Conservation (phyloP, 176 grass and related monocot species). For the Saccharum officinarum region DNA sequence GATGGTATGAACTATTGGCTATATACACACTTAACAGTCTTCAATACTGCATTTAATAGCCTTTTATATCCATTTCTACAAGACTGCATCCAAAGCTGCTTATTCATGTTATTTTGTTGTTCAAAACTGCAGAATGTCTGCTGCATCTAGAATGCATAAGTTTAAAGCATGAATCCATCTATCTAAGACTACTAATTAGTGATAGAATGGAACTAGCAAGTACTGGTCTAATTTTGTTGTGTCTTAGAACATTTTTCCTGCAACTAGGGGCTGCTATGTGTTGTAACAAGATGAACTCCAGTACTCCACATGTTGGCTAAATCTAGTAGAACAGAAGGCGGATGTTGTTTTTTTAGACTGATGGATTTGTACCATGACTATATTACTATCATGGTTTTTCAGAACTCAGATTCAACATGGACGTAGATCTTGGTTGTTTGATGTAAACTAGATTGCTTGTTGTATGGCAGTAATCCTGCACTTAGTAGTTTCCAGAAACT, state of each 20-base stretch:
- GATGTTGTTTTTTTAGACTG: background rate
- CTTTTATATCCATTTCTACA: background rate
- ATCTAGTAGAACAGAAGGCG: background rate
- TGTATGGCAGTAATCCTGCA: slow-evolving; percentile 1
- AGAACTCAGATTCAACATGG: background rate
- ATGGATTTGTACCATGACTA: background rate
- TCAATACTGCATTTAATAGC: background rate
- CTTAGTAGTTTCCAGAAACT: background rate
- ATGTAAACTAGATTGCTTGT: background rate
- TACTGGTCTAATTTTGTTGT: background rate
- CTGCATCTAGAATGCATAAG: background rate
- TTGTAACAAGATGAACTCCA: background rate
- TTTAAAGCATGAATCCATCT: background rate
- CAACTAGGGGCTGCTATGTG: background rate
- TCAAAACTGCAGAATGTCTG: slow-evolving; percentile 1
- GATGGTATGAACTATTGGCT: slow-evolving; percentile 66
- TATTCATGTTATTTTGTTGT: background rate
- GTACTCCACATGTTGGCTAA: background rate
- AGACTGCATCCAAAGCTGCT: background rate
- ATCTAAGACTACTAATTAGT: background rate
- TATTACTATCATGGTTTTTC: background rate
- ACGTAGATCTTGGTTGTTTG: background rate
- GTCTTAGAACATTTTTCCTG: background rate
- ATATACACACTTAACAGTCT: background rate
- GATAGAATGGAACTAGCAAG: slow-evolving; percentile 8